A percentile compares a stretch with the other conserved stretches of the same genome.
phyloP scores from a whole-genome alignment of 2,329 filamentous ascomycete species.

The Cladophialophora chaetospira region DNA sequence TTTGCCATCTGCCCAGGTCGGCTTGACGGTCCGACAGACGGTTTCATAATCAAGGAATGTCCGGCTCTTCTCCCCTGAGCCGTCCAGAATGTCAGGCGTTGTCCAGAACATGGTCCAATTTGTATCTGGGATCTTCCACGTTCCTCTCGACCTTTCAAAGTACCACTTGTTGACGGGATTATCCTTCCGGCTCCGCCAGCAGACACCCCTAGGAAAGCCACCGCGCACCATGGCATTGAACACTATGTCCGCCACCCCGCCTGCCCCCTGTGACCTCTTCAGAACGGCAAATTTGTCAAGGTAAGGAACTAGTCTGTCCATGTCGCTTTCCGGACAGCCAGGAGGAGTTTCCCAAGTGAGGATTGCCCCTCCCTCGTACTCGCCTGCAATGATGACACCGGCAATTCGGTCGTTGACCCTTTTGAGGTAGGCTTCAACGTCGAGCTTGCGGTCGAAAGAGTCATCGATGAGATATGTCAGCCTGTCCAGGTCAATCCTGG shows the following conservation, averaged over 20 bases:
- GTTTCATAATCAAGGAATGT: constrained; percentile 68
- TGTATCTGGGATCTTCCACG: constrained; percentile 75
- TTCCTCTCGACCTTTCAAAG: constrained; percentile 84
- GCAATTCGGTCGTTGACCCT: constrained; percentile 81
- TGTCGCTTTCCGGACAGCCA: constrained; percentile 55
- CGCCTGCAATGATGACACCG: constrained; percentile 89
- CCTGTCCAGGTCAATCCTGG: constrained; percentile 77
- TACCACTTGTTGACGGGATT: constrained; percentile 99
- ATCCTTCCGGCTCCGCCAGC: constrained; percentile 85
- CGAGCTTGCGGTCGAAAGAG: constrained; percentile 82
- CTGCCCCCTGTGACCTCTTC: constrained; percentile 82
- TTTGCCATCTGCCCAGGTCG: constrained; percentile 51
- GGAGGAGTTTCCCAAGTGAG: constrained; percentile 88
- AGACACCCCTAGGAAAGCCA: constrained; percentile 85
- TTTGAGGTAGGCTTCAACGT: constrained; percentile 77
- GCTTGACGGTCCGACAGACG: constrained; percentile 66
- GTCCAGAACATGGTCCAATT: constrained; percentile 99
- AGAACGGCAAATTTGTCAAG: constrained; percentile 97
- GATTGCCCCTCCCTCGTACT: constrained; percentile 94
- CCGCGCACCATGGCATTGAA: constrained; percentile 93
- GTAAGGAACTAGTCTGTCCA: constrained; percentile 77
- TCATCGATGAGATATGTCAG: constrained; percentile 89
- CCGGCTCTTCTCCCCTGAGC: constrained; percentile 41
- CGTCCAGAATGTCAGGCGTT: constrained; percentile 63
- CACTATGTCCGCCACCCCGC: constrained; percentile 91